Evolutionary conservation across 2,329 filamentous ascomycete genomes (phyloP), one percentile per base, ranked within the genome.

Genomic region (Chaetomiaceae sp.): DNA sequence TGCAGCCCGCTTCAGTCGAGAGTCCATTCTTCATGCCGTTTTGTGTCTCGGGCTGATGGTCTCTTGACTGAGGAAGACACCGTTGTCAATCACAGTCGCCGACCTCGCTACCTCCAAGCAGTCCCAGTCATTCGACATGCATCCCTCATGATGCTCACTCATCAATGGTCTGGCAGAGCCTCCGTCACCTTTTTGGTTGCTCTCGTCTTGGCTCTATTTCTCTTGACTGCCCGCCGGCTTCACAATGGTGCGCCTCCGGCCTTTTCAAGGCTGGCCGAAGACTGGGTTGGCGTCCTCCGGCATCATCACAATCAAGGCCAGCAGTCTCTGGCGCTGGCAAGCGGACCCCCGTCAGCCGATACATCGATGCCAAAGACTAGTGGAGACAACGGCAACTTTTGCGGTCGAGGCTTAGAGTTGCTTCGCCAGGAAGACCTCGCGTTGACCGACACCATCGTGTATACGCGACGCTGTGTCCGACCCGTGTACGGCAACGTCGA

Each of bases 391-490:
- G 14, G 18, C 22, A 20, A 15, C 11, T 34, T 18, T 32, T 45
- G 49, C 47, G 27, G 9, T 11, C 27, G 26, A 3, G 41, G 45
- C 12, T 35, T 59, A 22, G 49, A 53, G n/a, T 54, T 54, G 39
- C 49, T 61, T 27, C 56, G 56, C 22, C 45, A 47, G 17, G 30
- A 43, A 20, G 58, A 63, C 14, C 55, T 66, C 17, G 56, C 51
- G 19, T 56, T 76, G 30, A 69, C 69, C 11, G 62, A 67, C 37
- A 63, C 64, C 17, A 62, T 76, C 35, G 49, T 66, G 30, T 75
- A 72, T 56, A 65, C 66, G 14, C 67, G 69, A 14, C 67, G 68
- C 22, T 74, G 71, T 51, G 62, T 76, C 49, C 64, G 63, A 22
- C 67, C 70, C 6, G 47, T 60, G 5, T 58, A 62, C 34, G 62